Conservation (phyloP, 176 grass and related monocot genomes). For the Carex myosuroides region DNA sequence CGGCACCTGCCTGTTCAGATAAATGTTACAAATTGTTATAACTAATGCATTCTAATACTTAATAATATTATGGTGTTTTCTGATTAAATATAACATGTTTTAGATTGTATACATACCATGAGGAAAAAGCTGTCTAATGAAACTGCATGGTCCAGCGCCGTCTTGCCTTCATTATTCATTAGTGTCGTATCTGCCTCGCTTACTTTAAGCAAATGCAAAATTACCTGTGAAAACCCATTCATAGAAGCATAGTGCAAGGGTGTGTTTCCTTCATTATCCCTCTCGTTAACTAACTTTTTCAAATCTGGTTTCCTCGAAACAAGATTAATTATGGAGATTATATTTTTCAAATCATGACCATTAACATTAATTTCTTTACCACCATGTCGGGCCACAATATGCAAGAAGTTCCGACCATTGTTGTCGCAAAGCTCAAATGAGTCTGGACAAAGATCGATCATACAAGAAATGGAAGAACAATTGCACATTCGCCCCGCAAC, state of each 20-base stretch:
- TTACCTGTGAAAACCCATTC: background rate
- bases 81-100: background rate
- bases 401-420: slow-evolving; percentile 31
- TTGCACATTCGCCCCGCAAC: slow-evolving; percentile 28
- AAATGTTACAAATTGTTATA: background rate
- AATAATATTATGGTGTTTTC: background rate
- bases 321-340: background rate
- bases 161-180: slow-evolving; percentile 36
- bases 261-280: slow-evolving; percentile 39
- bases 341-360: background rate
- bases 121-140: slow-evolving; percentile 25
- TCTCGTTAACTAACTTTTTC: slow-evolving; percentile 18
- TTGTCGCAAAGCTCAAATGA: slow-evolving; percentile 27
- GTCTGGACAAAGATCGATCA: slow-evolving; percentile 20
- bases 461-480: background rate
- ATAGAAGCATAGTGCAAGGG: slow-evolving; percentile 27
- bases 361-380: background rate
- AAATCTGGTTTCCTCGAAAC: background rate
- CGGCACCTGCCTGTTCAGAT: slow-evolving; percentile 12
- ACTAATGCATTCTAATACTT: background rate
- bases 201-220: slow-evolving; percentile 15
- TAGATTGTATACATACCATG: slow-evolving; percentile 21
- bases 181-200: slow-evolving; percentile 11
- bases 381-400: slow-evolving; percentile 16
- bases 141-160: slow-evolving; percentile 16